Percentiles rank a stretch among this genome's conserved stretches.
phyloP scores from a whole-genome alignment of 306 rosid genomes.

The Corylus heterophylla region DNA sequence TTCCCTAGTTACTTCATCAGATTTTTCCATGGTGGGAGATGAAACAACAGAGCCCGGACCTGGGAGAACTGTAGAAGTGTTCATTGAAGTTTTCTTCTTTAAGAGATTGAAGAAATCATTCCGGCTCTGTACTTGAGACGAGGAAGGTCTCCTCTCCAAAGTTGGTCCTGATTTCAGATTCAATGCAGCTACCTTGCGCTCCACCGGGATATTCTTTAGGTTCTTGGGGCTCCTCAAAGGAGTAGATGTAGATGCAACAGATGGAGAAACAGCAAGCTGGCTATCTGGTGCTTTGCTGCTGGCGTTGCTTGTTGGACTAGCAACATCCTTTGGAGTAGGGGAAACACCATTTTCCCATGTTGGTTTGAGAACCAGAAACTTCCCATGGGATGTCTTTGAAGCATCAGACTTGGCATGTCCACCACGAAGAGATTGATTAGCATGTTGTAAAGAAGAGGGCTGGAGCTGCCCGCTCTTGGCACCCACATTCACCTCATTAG shows the following conservation, averaged over 20 bases:
- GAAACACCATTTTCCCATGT: conserved; percentile 84
- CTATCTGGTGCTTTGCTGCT: conserved; percentile 55
- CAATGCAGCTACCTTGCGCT: conserved; percentile 59
- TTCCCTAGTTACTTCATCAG: conserved; percentile 58
- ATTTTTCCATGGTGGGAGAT: conserved; percentile 56
- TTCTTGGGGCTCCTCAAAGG: conserved; percentile 68
- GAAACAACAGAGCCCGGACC: conserved; percentile 55
- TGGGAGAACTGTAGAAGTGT: conserved; percentile 48
- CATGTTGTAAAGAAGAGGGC: conserved; percentile 46
- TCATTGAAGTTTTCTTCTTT: conserved; percentile 70
- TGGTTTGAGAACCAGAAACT: conserved; percentile 87
- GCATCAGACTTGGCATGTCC: conserved; percentile 68
- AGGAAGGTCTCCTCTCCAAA: conserved; percentile 74
- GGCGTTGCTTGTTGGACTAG: conserved; percentile 63
- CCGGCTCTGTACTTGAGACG: conserved; percentile 91
- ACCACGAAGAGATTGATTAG: conserved; percentile 65
- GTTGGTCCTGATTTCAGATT: conserved; percentile 69
- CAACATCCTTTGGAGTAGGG: conserved; percentile 59
- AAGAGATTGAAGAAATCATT: conserved; percentile 87
- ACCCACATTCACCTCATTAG: conserved; percentile 57
- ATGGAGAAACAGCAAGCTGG: conserved; percentile 62
- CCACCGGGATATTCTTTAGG: conserved; percentile 53
- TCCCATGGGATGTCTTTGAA: conserved; percentile 81
- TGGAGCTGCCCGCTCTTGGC: conserved; percentile 68
- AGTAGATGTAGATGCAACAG: conserved; percentile 56